Base-by-base conservation (phyloP, 179 eudicot species). In the Sideroxylon spinosum region DNA sequence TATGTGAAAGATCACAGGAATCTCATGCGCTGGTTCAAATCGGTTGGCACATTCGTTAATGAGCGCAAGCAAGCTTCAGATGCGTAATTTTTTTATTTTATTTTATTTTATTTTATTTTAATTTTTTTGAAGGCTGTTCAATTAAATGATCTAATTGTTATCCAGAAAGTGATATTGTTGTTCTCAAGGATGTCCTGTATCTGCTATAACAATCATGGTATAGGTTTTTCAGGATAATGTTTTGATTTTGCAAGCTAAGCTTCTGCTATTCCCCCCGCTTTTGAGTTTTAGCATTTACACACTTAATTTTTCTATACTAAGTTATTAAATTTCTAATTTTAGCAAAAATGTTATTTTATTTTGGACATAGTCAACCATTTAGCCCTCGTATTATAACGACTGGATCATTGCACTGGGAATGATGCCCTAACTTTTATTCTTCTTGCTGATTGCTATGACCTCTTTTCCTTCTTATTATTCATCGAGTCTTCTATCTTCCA, bases 1-100 rank as follows among this genome's bases (percentile, higher is more conserved):
- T 95, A 92, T 32, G 92, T 93, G 67, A 93, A 93, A 86, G 98
- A 95, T 81, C 91, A 91, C 79, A 87, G 89, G 72, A 88, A 85
- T 81, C 90, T 90, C 61, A 76, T 91, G 91, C 85, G 85, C 19
- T 90, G 98, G 98, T 93, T 89, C 86, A 90, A 78, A 82, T 71
- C 93, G 57, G 87, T 91, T 49, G 98, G 91, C 71, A 68, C 77
- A 37, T 86, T 81, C 23, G 60, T 92, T 76, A 83, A 66, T 28
- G 86, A 78, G 17, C 32, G 67, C 57, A 71, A 79, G 60, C 37
- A 81, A 60, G 76, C 79, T 73, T 16, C 74, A n/a, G 78, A 63
- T 48, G 44, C 44, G 44, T 37, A 37, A 37, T 37, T 37, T 37
- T 37, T 1, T 37, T 37, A 32, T 32, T 37, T n/a, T n/a, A n/a